A percentile compares a stretch with the other conserved stretches of the same genome.
These are phyloP conservation scores for Litsea cubeba DNA, from an alignment of 164 flowering plant genomes.

Conservation along the genomic window DNA sequence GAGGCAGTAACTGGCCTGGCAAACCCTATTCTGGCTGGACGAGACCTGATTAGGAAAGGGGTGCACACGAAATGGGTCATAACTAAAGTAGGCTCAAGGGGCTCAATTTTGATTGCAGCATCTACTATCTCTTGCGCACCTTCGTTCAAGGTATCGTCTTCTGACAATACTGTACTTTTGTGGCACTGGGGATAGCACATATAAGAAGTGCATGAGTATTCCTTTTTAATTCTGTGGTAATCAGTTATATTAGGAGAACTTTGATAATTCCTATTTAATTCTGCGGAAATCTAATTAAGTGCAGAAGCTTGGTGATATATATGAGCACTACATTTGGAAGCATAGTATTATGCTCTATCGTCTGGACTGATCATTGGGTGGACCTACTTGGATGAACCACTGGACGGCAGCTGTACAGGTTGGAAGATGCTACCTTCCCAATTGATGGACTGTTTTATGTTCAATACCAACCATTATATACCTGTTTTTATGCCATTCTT, in stretches of 20 bases:
- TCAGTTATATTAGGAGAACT: not conserved
- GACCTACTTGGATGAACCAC: too few relatives aligned
- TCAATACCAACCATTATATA: too few relatives aligned
- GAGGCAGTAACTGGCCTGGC: slow-evolving; percentile 80
- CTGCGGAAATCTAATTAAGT: not conserved
- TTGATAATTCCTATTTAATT: not conserved
- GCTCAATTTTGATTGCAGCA: slow-evolving; percentile 64
- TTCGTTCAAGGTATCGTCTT: slow-evolving; percentile 71
- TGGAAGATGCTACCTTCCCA: too few relatives aligned
- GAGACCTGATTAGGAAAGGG: slow-evolving; percentile 66
- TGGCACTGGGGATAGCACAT: not conserved
- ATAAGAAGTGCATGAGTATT: too few relatives aligned
- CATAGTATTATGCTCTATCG: too few relatives aligned
- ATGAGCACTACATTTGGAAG: not conserved
- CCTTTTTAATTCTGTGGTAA: too few relatives aligned
- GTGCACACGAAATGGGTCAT: slow-evolving; percentile 86
- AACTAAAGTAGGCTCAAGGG: slow-evolving; percentile 83
- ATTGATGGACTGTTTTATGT: too few relatives aligned
- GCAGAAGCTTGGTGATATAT: not conserved
- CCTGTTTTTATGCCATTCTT: too few relatives aligned
- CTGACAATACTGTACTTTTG: not conserved
- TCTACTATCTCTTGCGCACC: slow-evolving; percentile 77
- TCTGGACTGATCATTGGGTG: too few relatives aligned
- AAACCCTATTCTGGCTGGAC: slow-evolving; percentile 77
- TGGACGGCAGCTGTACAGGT: too few relatives aligned